Base-by-base conservation (phyloP, 148 eudicot genomes). In the Dianthus caryophyllus region DNA sequence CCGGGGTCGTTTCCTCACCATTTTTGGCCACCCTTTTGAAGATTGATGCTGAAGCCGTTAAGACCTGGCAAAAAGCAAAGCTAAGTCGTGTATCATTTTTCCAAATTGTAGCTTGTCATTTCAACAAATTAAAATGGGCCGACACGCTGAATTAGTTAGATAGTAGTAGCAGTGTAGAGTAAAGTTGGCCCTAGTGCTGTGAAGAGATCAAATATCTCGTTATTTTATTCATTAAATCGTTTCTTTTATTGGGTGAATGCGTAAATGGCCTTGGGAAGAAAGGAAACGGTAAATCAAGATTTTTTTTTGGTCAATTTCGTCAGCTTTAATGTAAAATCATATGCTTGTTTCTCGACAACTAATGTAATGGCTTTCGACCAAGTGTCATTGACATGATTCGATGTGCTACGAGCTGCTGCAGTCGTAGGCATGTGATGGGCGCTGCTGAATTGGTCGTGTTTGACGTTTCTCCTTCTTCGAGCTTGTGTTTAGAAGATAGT, bases 141-240 rank as follows among this genome's bases (percentile, higher is more conserved):
- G 12, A 48, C 51, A 38, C 49, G 6, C 52, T 26, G 26, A 17
- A 15, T 69, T 36, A 47, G 38, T 20, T 8, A 46, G 8, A 44
- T 61, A 54, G 21, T 25, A 31, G 56, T 18, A 58, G 18, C 20
- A 26, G 20, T 18, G n/a, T 15, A 61, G 18, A 27, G n/a, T 15
- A 61, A 13, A 27, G 68, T 18, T 72, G 64, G 30, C 52, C 66
- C 18, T 48, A 7, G 18, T 56, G 47, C 18, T 10, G 33, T 4
- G 26, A 43, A 53, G 59, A 50, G 12, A 46, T 39, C 25, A 27
- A 33, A 33, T 33, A 33, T 26, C 7, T 55, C 50, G n/a, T 36
- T 53, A 4, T 38, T 21, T 66, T 39, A 33, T 41, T 41, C 15
- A 24, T 15, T 26, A n/a, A 26, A n/a, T 33, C 3, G 18, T 54